Percentiles rank a stretch among this genome's conserved stretches.
Evolutionary conservation across 129 eudicot genomes (phyloP).

Genomic region (Escallonia herrerae): DNA sequence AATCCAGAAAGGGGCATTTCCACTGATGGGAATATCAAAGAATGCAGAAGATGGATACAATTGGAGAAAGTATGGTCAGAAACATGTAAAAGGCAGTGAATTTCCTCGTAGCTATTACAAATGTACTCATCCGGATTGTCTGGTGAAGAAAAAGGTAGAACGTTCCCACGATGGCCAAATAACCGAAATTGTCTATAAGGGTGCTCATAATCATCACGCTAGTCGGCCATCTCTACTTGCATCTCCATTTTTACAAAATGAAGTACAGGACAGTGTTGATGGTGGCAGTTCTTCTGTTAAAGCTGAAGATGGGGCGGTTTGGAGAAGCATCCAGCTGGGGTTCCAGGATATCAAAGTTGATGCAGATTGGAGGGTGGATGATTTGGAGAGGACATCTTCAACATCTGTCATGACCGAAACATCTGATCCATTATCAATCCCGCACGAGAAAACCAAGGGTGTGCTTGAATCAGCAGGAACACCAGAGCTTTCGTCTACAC

Average conservation of each 20-base stretch:
- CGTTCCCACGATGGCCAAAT: constrained; percentile 62
- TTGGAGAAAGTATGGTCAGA: constrained; percentile 92
- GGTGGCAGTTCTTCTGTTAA: constrained; percentile 10
- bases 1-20: constrained; percentile 20
- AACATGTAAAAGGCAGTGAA: constrained; percentile 85
- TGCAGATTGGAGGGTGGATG: constrained; percentile 21
- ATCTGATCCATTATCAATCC: not conserved
- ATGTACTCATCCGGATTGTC: constrained; percentile 67
- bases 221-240: constrained; percentile 73
- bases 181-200: constrained; percentile 85
- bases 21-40: constrained; percentile 15
- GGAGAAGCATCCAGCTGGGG: constrained; percentile 41
- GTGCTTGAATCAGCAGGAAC: constrained; percentile 62
- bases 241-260: constrained; percentile 28
- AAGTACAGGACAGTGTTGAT: constrained; percentile 31
- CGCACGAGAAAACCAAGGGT: constrained; percentile 27
- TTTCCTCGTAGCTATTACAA: constrained; percentile 85
- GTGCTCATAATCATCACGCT: constrained; percentile 76
- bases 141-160: constrained; percentile 75
- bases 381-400: constrained; percentile 36
- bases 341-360: constrained; percentile 24
- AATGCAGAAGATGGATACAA: constrained; percentile 76
- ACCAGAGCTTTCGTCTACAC: constrained; percentile 68
- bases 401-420: constrained; percentile 27
- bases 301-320: constrained; percentile 11